A percentile compares a stretch with the other conserved stretches of the same genome.
These are phyloP conservation scores for Globisporangium paroecandrum DNA, from an alignment of 352 stramenopile species.

Conservation along the genomic window DNA sequence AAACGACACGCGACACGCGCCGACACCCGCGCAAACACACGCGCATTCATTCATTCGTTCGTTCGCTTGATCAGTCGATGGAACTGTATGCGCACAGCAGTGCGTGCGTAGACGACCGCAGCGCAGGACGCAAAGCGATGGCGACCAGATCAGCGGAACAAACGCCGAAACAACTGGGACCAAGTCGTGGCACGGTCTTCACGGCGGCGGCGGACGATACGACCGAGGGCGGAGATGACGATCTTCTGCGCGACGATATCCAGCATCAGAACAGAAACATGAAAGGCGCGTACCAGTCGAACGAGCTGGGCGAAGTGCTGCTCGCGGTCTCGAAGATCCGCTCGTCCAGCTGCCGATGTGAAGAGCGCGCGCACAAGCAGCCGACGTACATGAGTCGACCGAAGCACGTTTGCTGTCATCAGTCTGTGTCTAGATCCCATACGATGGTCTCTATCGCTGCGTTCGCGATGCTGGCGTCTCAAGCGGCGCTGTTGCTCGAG, in stretches of 20 bases:
- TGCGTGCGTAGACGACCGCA: slow-evolving; percentile 6
- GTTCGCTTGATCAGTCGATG: slow-evolving; percentile 4
- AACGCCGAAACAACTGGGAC: background rate
- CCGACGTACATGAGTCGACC: slow-evolving; percentile 10
- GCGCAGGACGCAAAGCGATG: slow-evolving; percentile 10
- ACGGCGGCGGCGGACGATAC: background rate
- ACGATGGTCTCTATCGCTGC: slow-evolving; percentile 30
- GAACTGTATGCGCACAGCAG: slow-evolving; percentile 12
- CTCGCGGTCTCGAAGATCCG: slow-evolving; percentile 34
- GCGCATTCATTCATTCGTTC: background rate
- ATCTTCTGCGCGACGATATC: background rate
- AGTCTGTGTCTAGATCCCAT: slow-evolving; percentile 8
- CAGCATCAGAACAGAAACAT: slow-evolving; percentile 16
- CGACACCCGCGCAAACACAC: background rate
- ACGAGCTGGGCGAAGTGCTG: slow-evolving; percentile 53
- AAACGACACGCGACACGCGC: background rate
- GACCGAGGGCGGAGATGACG: background rate
- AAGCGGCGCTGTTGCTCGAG: slow-evolving; percentile 25
- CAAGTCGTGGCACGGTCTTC: background rate
- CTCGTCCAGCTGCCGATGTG: slow-evolving; percentile 5
- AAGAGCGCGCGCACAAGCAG: background rate
- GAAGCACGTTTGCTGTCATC: slow-evolving; percentile 18
- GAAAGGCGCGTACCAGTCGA: slow-evolving; percentile 17
- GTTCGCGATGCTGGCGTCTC: slow-evolving; percentile 26
- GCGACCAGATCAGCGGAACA: slow-evolving; percentile 3